Percentiles rank a stretch among this genome's conserved stretches.
These are phyloP conservation scores for Termitomyces heimii DNA, from an alignment of 768 basidiomycete species.

Conservation along the genomic window DNA sequence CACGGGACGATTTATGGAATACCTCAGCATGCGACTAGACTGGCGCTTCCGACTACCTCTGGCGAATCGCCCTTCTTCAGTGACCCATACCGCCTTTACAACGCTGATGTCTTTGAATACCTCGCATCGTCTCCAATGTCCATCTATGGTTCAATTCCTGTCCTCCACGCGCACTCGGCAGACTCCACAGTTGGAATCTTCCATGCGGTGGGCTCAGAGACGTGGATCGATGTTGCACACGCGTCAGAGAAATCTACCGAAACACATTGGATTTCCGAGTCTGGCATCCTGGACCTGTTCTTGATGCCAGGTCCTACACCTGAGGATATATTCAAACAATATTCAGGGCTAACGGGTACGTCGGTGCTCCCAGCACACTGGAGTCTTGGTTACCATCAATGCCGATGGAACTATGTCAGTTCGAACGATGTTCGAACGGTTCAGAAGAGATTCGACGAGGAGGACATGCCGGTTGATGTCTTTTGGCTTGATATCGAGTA, in stretches of 20 bases:
- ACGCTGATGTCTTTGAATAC: constrained; percentile 96
- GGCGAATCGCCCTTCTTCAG: constrained; percentile 72
- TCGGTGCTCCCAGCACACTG: constrained; percentile 87
- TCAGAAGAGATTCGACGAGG: constrained; percentile 85
- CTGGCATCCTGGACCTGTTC: constrained; percentile 92
- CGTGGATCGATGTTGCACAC: constrained; percentile 90
- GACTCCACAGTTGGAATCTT: constrained; percentile 89
- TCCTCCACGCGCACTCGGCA: constrained; percentile 89
- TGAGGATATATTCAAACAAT: constrained; percentile 78
- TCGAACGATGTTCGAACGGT: constrained; percentile 83
- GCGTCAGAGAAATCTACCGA: constrained; percentile 60
- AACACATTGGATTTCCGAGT: constrained; percentile 98
- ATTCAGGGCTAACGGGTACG: constrained; percentile 78
- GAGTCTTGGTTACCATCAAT: constrained; percentile 94
- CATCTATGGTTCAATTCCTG: constrained; percentile 87
- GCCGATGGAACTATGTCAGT: constrained; percentile 96
- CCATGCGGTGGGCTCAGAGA: constrained; percentile 84
- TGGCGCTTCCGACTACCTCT: constrained; percentile 84
- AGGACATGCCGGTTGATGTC: constrained; percentile 92
- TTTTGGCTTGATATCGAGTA: constrained; percentile 99
- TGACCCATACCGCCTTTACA: constrained; percentile 94
- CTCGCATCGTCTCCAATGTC: constrained; percentile 72
- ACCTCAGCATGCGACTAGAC: constrained; percentile 89
- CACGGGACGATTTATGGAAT: constrained; percentile 93
- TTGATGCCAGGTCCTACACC: constrained; percentile 90